Evolutionary conservation across 176 grass and related monocot genomes (phyloP).

Genomic region (Oryza officinalis): DNA sequence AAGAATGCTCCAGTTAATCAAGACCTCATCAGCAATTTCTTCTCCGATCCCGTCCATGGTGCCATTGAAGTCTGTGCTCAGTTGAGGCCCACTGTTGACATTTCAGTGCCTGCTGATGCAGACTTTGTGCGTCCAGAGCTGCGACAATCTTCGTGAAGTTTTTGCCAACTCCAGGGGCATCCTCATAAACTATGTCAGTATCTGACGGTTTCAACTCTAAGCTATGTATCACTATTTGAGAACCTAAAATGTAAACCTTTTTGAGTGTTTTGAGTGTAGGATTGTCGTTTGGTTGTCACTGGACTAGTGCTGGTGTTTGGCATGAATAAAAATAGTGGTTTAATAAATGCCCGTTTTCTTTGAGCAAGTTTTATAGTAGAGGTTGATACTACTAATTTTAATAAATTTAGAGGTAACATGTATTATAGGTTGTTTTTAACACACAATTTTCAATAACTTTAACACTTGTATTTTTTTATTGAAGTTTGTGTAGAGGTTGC

Average conservation of each 20-base stretch:
- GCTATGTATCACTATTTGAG: slow-evolving; percentile 20
- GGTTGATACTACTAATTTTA: too few relatives aligned
- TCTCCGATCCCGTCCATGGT: slow-evolving; percentile 70
- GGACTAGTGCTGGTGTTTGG: neutral
- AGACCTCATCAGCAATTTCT: slow-evolving; percentile 89
- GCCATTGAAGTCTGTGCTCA: slow-evolving; percentile 79
- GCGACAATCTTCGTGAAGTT: slow-evolving; percentile 54
- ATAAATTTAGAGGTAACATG: too few relatives aligned
- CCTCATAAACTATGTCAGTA: slow-evolving; percentile 3
- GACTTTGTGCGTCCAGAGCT: slow-evolving; percentile 92
- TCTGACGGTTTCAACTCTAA: slow-evolving; percentile 20
- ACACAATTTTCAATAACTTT: too few relatives aligned
- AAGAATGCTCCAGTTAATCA: slow-evolving; percentile 66
- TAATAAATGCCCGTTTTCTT: neutral
- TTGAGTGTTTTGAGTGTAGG: slow-evolving; percentile 20
- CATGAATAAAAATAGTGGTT: slow-evolving; percentile 29
- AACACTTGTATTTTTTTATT: too few relatives aligned
- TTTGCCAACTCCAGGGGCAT: neutral
- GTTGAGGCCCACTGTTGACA: slow-evolving; percentile 85
- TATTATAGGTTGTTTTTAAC: too few relatives aligned
- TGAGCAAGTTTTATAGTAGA: too few relatives aligned
- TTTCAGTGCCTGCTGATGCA: slow-evolving; percentile 77
- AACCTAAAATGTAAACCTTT: slow-evolving; percentile 20
- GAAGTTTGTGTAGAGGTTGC: too few relatives aligned
- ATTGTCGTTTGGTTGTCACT: slow-evolving; percentile 7